These are phyloP conservation scores for Trichosporon sp. DNA, from an alignment of 1,284 basidiomycete genomes.

Conservation along the genomic window DNA sequence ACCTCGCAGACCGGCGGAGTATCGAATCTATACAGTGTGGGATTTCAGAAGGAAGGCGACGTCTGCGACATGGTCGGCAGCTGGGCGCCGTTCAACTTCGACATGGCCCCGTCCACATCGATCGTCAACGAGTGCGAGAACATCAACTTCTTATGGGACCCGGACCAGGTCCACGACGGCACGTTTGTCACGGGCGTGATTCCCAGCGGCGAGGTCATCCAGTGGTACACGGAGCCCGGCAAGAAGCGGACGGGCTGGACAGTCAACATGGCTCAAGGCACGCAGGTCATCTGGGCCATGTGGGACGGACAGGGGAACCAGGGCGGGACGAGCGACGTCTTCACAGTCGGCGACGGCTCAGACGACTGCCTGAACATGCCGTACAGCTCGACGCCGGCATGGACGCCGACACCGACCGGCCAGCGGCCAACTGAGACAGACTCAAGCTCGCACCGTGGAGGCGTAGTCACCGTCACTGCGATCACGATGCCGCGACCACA, in stretches of 20 bases:
- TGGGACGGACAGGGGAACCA: slow-evolving; percentile 29
- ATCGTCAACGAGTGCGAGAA: slow-evolving; percentile 24
- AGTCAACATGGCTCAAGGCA: slow-evolving; percentile 35
- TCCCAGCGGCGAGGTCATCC: slow-evolving; percentile 39
- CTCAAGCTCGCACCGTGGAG: slow-evolving; percentile 18
- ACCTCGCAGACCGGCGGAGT: slow-evolving; percentile 39
- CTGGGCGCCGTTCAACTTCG: slow-evolving; percentile 7
- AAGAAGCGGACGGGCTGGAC: slow-evolving; percentile 24
- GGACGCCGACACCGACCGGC: slow-evolving; percentile 13
- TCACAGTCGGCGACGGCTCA: slow-evolving; percentile 25
- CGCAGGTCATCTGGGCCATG: slow-evolving; percentile 34
- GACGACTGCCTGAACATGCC: slow-evolving; percentile 30
- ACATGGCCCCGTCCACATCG: neutral
- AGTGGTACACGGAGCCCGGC: slow-evolving; percentile 14
- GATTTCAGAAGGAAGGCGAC: neutral
- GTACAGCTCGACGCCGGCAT: slow-evolving; percentile 32
- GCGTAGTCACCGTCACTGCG: slow-evolving; percentile 30
- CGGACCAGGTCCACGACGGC: slow-evolving; percentile 20
- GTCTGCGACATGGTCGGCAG: neutral
- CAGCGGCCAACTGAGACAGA: slow-evolving; percentile 1
- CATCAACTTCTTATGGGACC: slow-evolving; percentile 33
- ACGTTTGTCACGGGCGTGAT: slow-evolving; percentile 40
- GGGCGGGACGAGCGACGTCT: slow-evolving; percentile 35
- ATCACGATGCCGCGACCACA: slow-evolving; percentile 23
- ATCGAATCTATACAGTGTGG: slow-evolving; percentile 31